These are phyloP conservation scores for Spergularia azorica DNA, from an alignment of 179 eudicot species.

Conservation along the genomic window DNA sequence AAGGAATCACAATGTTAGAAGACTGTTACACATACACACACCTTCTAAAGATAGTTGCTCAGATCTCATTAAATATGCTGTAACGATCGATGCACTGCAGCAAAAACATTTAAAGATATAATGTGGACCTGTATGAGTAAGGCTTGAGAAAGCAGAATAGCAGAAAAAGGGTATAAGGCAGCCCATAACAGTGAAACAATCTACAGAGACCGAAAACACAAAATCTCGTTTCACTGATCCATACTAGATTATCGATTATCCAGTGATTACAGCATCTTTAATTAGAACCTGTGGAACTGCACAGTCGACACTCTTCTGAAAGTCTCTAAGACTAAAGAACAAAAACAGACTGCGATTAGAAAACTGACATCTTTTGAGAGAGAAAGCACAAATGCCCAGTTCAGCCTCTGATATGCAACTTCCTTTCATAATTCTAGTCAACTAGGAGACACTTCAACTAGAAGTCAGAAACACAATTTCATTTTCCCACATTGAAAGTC, in stretches of 20 bases:
- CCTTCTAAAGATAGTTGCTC: constrained; percentile 87
- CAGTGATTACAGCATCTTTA: background rate
- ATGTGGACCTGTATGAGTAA: constrained; percentile 30
- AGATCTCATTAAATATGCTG: constrained; percentile 94
- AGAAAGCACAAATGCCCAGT: background rate
- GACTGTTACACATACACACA: constrained; percentile 32
- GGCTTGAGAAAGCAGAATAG: constrained; percentile 43
- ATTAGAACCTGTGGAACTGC: too few relatives aligned
- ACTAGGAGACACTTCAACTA: too few relatives aligned
- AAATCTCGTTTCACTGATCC: background rate
- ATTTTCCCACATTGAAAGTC: background rate
- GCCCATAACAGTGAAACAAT: background rate
- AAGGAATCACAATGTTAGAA: constrained; percentile 17
- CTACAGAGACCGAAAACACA: constrained; percentile 12
- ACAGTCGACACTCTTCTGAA: background rate
- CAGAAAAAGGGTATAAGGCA: background rate
- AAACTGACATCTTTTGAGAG: background rate
- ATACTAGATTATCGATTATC: background rate
- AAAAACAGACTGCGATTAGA: background rate
- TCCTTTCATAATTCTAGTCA: background rate
- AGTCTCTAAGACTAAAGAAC: background rate
- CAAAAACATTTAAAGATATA: constrained; percentile 46
- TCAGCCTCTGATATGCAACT: background rate
- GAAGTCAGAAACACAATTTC: background rate
- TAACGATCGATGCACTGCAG: constrained; percentile 93